A percentile compares a stretch with the other conserved stretches of the same genome.
phyloP scores from a whole-genome alignment of 1,284 basidiomycete genomes.

The Malassezia slooffiae region DNA sequence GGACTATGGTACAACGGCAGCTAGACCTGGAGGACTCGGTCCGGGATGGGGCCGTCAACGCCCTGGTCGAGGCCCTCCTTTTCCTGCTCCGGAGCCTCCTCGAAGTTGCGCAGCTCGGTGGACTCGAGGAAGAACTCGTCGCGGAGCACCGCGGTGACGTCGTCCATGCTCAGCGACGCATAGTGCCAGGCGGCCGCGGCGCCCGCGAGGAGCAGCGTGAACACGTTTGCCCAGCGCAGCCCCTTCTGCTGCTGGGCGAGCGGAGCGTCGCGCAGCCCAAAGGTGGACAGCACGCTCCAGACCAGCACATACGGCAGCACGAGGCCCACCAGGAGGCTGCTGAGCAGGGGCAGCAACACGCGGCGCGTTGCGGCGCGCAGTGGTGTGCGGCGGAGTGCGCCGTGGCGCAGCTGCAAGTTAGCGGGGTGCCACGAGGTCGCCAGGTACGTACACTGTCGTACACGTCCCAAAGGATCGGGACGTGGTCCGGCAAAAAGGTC shows the following conservation, averaged over 20 bases:
- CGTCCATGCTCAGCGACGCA: slow-evolving; percentile 13
- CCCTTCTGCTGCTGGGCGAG: too few relatives aligned
- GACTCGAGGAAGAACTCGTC: slow-evolving; percentile 40
- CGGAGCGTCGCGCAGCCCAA: too few relatives aligned
- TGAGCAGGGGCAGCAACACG: slow-evolving; percentile 9
- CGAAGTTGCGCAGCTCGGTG: slow-evolving; percentile 37
- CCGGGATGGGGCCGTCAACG: too few relatives aligned
- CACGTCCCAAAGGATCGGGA: slow-evolving; percentile 4
- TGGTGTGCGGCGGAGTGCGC: slow-evolving; percentile 2
- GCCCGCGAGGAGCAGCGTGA: background rate
- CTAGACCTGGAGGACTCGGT: too few relatives aligned
- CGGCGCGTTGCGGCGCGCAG: background rate
- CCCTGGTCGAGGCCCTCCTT: too few relatives aligned
- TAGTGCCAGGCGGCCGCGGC: background rate
- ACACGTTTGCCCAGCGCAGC: too few relatives aligned
- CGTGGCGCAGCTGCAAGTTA: too few relatives aligned
- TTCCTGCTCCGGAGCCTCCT: background rate
- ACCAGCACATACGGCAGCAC: slow-evolving; percentile 4
- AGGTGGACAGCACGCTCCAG: too few relatives aligned
- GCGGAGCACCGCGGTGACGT: slow-evolving; percentile 33
- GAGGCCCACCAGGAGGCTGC: background rate
- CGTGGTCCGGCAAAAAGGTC: slow-evolving; percentile 1
- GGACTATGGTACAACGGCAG: too few relatives aligned
- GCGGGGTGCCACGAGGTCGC: too few relatives aligned
- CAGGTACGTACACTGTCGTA: slow-evolving; percentile 4